Conservation (phyloP, 306 rosid species). For the Sesbania bispinosa region DNA sequence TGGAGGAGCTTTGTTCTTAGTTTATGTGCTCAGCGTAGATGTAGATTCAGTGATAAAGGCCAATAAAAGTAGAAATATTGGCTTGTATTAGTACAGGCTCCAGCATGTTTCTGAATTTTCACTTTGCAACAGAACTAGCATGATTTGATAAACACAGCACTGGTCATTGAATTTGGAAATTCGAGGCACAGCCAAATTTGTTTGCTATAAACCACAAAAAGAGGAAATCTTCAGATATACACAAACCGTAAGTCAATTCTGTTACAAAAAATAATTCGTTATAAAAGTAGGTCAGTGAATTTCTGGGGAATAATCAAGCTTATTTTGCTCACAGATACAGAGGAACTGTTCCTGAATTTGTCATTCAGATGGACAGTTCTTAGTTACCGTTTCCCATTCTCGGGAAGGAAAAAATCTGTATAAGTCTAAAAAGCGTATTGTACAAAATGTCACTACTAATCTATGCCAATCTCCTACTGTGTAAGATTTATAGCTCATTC, state of each 20-base stretch:
- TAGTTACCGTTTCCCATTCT: background rate
- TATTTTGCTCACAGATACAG: background rate
- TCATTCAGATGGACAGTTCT: background rate
- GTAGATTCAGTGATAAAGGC: background rate
- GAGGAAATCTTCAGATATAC: background rate
- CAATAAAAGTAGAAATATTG: background rate
- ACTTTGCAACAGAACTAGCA: background rate
- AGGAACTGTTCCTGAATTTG: background rate
- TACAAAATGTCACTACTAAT: background rate
- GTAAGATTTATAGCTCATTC: background rate
- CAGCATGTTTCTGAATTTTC: background rate
- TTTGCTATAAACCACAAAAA: background rate
- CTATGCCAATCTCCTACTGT: background rate
- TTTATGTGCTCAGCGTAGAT: background rate
- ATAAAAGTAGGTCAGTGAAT: background rate
- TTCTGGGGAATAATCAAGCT: background rate
- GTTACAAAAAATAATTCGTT: background rate
- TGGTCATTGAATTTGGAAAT: background rate
- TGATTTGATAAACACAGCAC: background rate
- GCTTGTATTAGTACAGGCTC: background rate
- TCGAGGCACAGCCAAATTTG: background rate
- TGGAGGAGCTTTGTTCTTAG: background rate
- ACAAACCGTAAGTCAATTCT: background rate
- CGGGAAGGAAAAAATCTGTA: background rate
- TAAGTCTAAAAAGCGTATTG: background rate